Evolutionary conservation across 805 yeast genomes (phyloP), one percentile per base, ranked within the genome.

Genomic region (Wickerhamomyces alni): DNA sequence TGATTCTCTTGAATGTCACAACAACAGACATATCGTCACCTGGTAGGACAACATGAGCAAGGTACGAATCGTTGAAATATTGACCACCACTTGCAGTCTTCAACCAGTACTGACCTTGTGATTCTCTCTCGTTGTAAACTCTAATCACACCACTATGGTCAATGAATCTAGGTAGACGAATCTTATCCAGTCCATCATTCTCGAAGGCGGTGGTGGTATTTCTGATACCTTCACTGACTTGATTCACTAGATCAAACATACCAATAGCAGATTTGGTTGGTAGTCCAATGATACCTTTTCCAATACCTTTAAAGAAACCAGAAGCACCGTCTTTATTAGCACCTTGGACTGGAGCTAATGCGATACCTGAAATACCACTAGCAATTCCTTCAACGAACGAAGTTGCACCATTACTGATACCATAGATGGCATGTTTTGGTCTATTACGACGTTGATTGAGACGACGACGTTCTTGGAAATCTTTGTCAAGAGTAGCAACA

Each of bases 251-350:
- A 57, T 93, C 99, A 48, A 93, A 81, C 18, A 93, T 58, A 11
- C 99, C 99, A 50, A 91, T 88, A 0, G 96, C 96, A 0, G 98
- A 87, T 66, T 93, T 93, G 0, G 99, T 89, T 0, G 99, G 99
- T 24, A 94, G 64, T 0, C 99, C 99, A 41, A 93, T 77, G n/a
- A 94, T 55, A 11, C 99, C 99, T 53, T 82, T 85, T 4, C 99
- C 99, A 4, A 93, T 56, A 2, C 99, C 99, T 56, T 81, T 87
- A 64, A 93, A 77, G 58, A 93, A 91, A 0, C 99, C 99, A 3
- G 80, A 67, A 0, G 98, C 79, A 5, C 99, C 99, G 29, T 82
- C 95, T 39, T 75, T 70, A n/a, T 74, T 70, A 0, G 95, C 95
- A 8, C 98, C 99, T 51, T 83, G 82, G 42, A 86, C 72, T 2